Evolutionary conservation across 2,329 filamentous ascomycete genomes (phyloP).

Genomic region (Dendryphion nanum): DNA sequence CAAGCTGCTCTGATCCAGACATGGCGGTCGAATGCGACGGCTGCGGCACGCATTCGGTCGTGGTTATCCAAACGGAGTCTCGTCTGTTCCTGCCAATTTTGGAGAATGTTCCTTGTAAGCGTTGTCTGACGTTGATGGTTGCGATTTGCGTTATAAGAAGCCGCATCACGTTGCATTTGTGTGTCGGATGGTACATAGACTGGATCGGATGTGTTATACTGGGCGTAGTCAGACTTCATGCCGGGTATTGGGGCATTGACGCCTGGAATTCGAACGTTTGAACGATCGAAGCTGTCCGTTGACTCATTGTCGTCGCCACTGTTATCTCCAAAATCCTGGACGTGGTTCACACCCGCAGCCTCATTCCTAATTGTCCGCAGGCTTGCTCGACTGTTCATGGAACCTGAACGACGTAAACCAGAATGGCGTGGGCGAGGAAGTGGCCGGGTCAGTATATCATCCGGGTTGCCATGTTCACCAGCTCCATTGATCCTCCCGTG

Average conservation of each 20-base stretch:
- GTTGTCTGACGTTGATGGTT: too few species aligned
- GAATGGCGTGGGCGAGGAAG: conserved; percentile 16
- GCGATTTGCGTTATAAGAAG: neutral
- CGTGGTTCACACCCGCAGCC: neutral
- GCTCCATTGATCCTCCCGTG: conserved; percentile 24
- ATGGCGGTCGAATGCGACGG: conserved; percentile 50
- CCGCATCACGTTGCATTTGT: conserved; percentile 50
- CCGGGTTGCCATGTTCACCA: neutral
- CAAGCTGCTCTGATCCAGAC: conserved; percentile 55
- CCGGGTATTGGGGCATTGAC: conserved; percentile 36
- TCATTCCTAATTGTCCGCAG: conserved; percentile 27
- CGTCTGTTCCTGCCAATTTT: conserved; percentile 49
- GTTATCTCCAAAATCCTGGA: conserved; percentile 10
- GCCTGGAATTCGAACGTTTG: conserved; percentile 31
- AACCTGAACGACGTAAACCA: conserved; percentile 26
- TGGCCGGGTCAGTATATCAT: too few species aligned
- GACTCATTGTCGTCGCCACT: conserved; percentile 29
- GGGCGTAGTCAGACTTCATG: conserved; percentile 2
- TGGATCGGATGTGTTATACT: conserved; percentile 33
- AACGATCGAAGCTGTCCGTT: conserved; percentile 27
- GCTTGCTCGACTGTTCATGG: conserved; percentile 38
- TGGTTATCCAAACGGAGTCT: conserved; percentile 17
- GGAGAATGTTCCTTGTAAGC: conserved; percentile 32
- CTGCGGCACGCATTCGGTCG: conserved; percentile 20
- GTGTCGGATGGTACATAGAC: conserved; percentile 50